phyloP scores from a whole-genome alignment of 306 rosid species.

The Casuarina equisetifolia region DNA sequence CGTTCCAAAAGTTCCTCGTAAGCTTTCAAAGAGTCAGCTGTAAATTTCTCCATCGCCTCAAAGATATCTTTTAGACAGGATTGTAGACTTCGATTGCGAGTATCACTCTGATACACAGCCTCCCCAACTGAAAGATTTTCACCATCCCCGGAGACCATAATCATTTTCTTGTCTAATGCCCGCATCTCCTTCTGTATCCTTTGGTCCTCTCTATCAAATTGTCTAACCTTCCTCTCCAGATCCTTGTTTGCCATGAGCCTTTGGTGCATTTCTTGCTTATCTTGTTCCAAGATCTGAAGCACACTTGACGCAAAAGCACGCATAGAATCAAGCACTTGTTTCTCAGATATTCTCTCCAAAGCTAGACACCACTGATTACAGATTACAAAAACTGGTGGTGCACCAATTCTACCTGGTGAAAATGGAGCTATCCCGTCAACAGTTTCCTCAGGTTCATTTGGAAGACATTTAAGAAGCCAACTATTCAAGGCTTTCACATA shows the following conservation, averaged over 20 bases:
- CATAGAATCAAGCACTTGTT: conserved; percentile 87
- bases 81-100: conserved; percentile 69
- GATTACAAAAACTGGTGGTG: conserved; percentile 85
- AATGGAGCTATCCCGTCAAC: conserved; percentile 86
- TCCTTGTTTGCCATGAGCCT: conserved; percentile 69
- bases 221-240: conserved; percentile 68
- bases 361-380: conserved; percentile 98
- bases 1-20: conserved; percentile 85
- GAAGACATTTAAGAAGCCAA: conserved; percentile 85
- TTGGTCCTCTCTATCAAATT: conserved; percentile 81
- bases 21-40: conserved; percentile 58
- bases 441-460: conserved; percentile 86
- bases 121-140: conserved; percentile 53
- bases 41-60: conserved; percentile 96
- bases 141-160: conserved; percentile 55
- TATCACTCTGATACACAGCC: conserved; percentile 70
- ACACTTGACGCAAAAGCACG: conserved; percentile 70
- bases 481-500: conserved; percentile 82
- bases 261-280: conserved; percentile 68
- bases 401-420: conserved; percentile 92
- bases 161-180: conserved; percentile 74
- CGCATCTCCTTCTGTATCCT: conserved; percentile 82
- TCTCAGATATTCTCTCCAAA: conserved; percentile 82
- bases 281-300: conserved; percentile 86
- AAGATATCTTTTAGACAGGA: conserved; percentile 83